Evolutionary conservation across 768 basidiomycete species (phyloP).

Genomic region (Pholiota conissans): DNA sequence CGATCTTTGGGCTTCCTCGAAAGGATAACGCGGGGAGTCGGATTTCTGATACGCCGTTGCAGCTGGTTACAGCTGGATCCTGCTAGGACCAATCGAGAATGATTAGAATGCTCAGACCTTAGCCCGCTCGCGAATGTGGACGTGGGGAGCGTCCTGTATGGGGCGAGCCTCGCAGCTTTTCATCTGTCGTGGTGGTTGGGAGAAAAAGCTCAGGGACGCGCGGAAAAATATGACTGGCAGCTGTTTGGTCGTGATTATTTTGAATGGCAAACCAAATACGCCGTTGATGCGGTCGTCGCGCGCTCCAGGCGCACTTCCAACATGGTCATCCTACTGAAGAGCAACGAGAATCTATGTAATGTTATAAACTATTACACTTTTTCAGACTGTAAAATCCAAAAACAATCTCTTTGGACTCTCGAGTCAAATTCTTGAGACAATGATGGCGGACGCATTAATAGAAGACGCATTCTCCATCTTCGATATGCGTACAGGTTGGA

Average conservation of each 20-base stretch:
- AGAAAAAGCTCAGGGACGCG: background rate
- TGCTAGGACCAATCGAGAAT: slow-evolving; percentile 63
- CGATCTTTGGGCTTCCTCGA: slow-evolving; percentile 40
- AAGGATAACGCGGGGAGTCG: slow-evolving; percentile 30
- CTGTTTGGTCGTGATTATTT: background rate
- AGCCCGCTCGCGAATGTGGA: slow-evolving; percentile 64
- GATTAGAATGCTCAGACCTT: slow-evolving; percentile 79
- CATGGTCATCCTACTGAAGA: too few relatives aligned
- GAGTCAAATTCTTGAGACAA: too few relatives aligned
- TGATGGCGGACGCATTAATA: too few relatives aligned
- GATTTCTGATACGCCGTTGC: slow-evolving; percentile 71
- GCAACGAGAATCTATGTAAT: too few relatives aligned
- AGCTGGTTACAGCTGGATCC: slow-evolving; percentile 57
- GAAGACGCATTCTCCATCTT: too few relatives aligned
- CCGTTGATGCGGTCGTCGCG: background rate
- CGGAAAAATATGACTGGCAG: background rate
- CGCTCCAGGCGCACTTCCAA: too few relatives aligned
- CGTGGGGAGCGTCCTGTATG: slow-evolving; percentile 41
- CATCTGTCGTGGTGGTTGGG: slow-evolving; percentile 29
- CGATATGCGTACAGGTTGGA: too few relatives aligned
- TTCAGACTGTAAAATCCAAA: too few relatives aligned
- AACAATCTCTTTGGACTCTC: too few relatives aligned
- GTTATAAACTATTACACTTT: too few relatives aligned
- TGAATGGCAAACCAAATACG: background rate
- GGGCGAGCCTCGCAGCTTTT: slow-evolving; percentile 72